These are phyloP conservation scores for Tirmania nivea DNA, from an alignment of 495 filamentous ascomycete genomes.

Conservation along the genomic window DNA sequence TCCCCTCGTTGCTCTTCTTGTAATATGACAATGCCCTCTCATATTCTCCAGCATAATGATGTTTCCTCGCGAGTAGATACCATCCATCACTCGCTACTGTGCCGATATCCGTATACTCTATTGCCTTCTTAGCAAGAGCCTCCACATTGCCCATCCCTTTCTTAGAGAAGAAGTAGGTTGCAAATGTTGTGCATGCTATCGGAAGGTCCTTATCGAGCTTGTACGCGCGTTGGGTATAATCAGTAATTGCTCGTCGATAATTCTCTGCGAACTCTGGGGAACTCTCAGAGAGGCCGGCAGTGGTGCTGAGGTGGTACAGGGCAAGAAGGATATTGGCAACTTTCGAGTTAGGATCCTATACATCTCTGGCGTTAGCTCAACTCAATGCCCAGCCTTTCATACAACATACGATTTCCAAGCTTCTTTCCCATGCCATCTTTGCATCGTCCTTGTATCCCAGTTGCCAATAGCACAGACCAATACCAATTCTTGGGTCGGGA, in stretches of 20 bases:
- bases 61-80: conserved; percentile 78
- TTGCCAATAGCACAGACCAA: conserved; percentile 92
- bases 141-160: conserved; percentile 62
- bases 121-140: conserved; percentile 69
- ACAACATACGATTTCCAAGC: conserved; percentile 23
- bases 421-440: conserved; percentile 68
- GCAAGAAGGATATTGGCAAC: conserved; percentile 77
- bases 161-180: conserved; percentile 61
- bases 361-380: conserved; percentile 21
- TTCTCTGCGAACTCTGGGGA: conserved; percentile 50
- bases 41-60: conserved; percentile 49
- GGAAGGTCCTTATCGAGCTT: conserved; percentile 88
- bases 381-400: neutral
- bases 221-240: conserved; percentile 83
- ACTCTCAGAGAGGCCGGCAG: conserved; percentile 34
- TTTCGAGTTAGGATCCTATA: conserved; percentile 68
- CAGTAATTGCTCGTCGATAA: conserved; percentile 83
- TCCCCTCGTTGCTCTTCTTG: conserved; percentile 62
- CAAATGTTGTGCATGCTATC: conserved; percentile 73
- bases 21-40: conserved; percentile 62
- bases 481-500: conserved; percentile 82
- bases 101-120: conserved; percentile 85
- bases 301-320: conserved; percentile 62
- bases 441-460: conserved; percentile 85
- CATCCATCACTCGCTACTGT: conserved; percentile 89